Conservation (phyloP, 352 stramenopile species). For the Phytophthora pinifolia region DNA sequence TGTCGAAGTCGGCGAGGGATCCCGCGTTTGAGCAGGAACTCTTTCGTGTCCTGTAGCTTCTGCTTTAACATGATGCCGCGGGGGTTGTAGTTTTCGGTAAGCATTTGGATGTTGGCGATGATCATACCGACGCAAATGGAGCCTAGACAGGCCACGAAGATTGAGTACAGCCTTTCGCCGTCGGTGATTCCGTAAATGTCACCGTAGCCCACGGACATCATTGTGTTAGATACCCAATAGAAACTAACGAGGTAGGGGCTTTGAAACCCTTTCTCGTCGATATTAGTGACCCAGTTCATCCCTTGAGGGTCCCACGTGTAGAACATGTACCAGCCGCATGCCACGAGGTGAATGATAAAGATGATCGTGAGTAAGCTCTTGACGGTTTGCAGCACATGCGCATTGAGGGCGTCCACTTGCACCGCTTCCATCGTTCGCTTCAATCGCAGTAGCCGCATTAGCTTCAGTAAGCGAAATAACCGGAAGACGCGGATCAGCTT, state of each 20-base stretch:
- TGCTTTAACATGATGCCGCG: conserved; percentile 68
- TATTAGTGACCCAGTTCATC: conserved; percentile 70
- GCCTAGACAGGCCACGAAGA: conserved; percentile 81
- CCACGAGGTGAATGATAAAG: conserved; percentile 77
- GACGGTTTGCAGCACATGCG: conserved; percentile 71
- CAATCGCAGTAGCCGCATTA: conserved; percentile 69
- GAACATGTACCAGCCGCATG: conserved; percentile 81
- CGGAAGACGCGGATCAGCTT: conserved; percentile 77
- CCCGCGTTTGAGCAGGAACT: conserved; percentile 70
- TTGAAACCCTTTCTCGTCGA: conserved; percentile 40
- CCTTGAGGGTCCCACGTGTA: conserved; percentile 77
- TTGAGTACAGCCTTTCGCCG: conserved; percentile 79
- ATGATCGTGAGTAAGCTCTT: conserved; percentile 73
- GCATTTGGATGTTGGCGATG: conserved; percentile 92
- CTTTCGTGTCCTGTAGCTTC: conserved; percentile 78
- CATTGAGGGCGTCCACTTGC: conserved; percentile 78
- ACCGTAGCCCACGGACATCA: conserved; percentile 93
- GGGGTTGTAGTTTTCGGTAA: conserved; percentile 92
- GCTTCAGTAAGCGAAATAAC: conserved; percentile 71
- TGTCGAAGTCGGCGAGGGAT: conserved; percentile 68
- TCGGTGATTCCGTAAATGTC: conserved; percentile 88
- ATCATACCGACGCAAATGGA: conserved; percentile 91
- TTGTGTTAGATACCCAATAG: conserved; percentile 93
- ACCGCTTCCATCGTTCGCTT: conserved; percentile 63
- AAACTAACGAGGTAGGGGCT: conserved; percentile 89